These are phyloP conservation scores for Lodderomyces beijingensis DNA, from an alignment of 1,139 yeast species.

Conservation along the genomic window DNA sequence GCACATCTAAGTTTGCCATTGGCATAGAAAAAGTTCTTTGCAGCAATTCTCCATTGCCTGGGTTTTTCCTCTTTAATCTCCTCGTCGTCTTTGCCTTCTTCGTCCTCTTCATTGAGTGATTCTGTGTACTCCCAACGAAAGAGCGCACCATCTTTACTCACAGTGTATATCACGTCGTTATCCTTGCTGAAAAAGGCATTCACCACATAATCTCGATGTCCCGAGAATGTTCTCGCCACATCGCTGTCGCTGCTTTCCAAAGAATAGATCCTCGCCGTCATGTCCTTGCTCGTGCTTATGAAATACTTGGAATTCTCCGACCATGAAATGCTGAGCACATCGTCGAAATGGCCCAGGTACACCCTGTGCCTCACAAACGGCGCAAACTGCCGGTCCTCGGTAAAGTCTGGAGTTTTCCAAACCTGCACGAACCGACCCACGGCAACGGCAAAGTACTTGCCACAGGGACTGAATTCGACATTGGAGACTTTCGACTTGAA, in stretches of 20 bases:
- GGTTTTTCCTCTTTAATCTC: constrained; percentile 14
- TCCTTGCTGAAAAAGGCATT: constrained; percentile 80
- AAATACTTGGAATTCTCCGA: constrained; percentile 86
- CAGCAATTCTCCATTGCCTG: constrained; percentile 75
- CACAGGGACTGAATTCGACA: constrained; percentile 84
- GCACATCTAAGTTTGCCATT: constrained; percentile 77
- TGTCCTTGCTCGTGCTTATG: constrained; percentile 81
- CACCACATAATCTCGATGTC: constrained; percentile 86
- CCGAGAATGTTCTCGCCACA: constrained; percentile 84
- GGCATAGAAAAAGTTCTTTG: constrained; percentile 69
- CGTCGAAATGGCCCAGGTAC: constrained; percentile 90
- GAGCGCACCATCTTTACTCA: constrained; percentile 92
- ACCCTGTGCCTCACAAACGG: constrained; percentile 90
- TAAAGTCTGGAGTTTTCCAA: constrained; percentile 84
- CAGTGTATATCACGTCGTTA: constrained; percentile 86
- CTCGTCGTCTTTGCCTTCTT: constrained; percentile 32
- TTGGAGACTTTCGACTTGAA: constrained; percentile 76
- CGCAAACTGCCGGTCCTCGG: constrained; percentile 82
- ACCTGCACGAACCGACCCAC: constrained; percentile 80
- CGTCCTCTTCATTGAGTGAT: constrained; percentile 37
- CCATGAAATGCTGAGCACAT: constrained; percentile 78
- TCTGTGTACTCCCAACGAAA: constrained; percentile 85
- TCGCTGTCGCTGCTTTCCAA: constrained; percentile 67
- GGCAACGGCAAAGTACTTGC: constrained; percentile 82
- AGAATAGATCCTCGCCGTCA: constrained; percentile 86